phyloP scores from a whole-genome alignment of 257 asterid genomes.

The Ballota nigra region DNA sequence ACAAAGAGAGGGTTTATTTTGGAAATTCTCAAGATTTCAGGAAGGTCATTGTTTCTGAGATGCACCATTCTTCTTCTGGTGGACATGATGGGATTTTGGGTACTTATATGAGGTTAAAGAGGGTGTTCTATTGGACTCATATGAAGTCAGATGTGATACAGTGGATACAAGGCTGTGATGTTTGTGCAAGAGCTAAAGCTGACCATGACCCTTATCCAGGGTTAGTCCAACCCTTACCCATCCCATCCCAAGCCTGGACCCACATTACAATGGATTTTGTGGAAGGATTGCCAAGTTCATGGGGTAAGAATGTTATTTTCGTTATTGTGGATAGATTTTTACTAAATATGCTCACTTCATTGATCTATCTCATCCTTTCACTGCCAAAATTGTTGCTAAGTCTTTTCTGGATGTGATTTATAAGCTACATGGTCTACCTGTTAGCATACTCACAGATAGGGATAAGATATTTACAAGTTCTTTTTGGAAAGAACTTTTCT shows the following conservation, averaged over 20 bases:
- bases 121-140: not conserved
- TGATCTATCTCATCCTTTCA: not conserved
- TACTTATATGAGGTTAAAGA: not conserved
- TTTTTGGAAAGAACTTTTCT: too few species aligned
- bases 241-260: not conserved
- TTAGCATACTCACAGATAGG: too few species aligned
- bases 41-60: not conserved
- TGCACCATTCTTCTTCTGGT: not conserved
- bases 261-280: slow-evolving; percentile 5
- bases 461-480: too few species aligned
- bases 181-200: not conserved
- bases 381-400: not conserved
- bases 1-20: not conserved
- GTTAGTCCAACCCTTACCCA: not conserved
- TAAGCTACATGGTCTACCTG: too few species aligned
- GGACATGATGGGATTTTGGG: not conserved
- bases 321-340: not conserved
- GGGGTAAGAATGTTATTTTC: not conserved
- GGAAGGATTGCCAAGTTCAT: not conserved
- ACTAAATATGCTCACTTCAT: not conserved
- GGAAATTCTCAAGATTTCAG: not conserved
- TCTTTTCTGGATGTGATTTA: too few species aligned
- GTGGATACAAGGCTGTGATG: not conserved
- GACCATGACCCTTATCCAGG: not conserved
- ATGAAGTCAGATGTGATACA: not conserved